Conservation (phyloP, 768 basidiomycete species). For the Auriculariales sp. region DNA sequence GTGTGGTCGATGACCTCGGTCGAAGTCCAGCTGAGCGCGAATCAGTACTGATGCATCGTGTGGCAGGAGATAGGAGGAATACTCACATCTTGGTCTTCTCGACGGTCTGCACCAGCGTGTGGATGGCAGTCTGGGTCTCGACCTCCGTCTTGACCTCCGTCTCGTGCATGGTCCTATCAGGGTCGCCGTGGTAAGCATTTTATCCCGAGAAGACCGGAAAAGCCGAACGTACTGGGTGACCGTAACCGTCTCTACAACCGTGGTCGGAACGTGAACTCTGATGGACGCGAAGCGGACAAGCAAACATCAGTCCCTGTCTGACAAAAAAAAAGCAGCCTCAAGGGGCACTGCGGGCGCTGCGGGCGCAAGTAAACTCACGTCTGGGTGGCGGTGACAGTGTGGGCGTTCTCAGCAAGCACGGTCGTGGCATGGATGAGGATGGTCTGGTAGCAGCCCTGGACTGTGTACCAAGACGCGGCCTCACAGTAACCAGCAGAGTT, state of each 20-base stretch:
- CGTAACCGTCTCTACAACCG: slow-evolving; percentile 9
- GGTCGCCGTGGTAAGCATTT: slow-evolving; percentile 27
- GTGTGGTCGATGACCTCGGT: slow-evolving; percentile 15
- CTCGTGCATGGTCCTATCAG: slow-evolving; percentile 22
- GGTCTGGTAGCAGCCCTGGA: slow-evolving; percentile 43
- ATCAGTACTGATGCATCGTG: slow-evolving; percentile 12
- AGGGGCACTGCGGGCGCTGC: too few relatives aligned
- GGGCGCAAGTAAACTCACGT: too few relatives aligned
- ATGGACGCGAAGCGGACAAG: too few relatives aligned
- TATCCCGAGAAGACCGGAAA: slow-evolving; percentile 14
- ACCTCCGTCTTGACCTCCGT: background rate
- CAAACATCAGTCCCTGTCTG: too few relatives aligned
- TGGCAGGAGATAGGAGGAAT: too few relatives aligned
- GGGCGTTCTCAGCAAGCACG: slow-evolving; percentile 11
- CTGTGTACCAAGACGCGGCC: slow-evolving; percentile 33
- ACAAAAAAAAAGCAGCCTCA: too few relatives aligned
- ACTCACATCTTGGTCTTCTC: slow-evolving; percentile 2
- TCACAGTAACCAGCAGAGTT: slow-evolving; percentile 38
- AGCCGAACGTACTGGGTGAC: slow-evolving; percentile 11
- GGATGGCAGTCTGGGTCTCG: background rate
- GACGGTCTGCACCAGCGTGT: background rate
- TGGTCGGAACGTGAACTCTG: background rate
- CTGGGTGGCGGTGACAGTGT: slow-evolving; percentile 13
- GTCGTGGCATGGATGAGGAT: slow-evolving; percentile 32
- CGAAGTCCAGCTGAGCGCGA: background rate